These are phyloP conservation scores for Rosa persica DNA, from an alignment of 306 rosid species.

Conservation along the genomic window DNA sequence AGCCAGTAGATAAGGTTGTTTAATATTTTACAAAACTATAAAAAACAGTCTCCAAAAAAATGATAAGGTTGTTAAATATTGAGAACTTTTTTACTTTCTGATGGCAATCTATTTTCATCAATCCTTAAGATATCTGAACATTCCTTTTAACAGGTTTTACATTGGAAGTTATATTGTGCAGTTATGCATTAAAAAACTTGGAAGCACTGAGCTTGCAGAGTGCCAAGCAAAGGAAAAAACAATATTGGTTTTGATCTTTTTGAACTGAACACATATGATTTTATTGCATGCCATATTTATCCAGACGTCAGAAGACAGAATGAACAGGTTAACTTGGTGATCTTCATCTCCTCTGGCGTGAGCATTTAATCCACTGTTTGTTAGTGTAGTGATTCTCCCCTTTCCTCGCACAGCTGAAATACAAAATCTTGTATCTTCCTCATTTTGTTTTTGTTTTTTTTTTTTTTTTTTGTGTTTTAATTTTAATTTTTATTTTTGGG, in stretches of 20 bases:
- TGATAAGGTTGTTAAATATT: neutral
- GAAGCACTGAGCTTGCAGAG: neutral
- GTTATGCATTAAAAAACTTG: neutral
- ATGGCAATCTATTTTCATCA: neutral
- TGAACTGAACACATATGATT: neutral
- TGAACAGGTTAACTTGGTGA: neutral
- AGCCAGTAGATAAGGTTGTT: neutral
- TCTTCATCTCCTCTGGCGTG: neutral
- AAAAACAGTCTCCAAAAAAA: too few relatives aligned
- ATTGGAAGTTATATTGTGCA: neutral
- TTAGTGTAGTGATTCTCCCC: neutral
- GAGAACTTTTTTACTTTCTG: neutral
- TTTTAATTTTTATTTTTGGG: too few relatives aligned
- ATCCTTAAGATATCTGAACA: slow-evolving; percentile 8
- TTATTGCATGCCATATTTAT: neutral
- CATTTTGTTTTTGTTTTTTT: neutral
- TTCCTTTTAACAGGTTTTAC: neutral
- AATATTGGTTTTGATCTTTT: neutral
- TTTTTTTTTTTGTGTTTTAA: too few relatives aligned
- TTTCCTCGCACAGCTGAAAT: neutral
- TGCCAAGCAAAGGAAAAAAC: neutral
- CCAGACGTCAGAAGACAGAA: neutral
- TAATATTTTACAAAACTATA: neutral
- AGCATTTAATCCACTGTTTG: neutral
- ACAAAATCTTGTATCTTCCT: neutral